Evolutionary conservation across 805 yeast species (phyloP).

Genomic region (Cephaloascus albidus): DNA sequence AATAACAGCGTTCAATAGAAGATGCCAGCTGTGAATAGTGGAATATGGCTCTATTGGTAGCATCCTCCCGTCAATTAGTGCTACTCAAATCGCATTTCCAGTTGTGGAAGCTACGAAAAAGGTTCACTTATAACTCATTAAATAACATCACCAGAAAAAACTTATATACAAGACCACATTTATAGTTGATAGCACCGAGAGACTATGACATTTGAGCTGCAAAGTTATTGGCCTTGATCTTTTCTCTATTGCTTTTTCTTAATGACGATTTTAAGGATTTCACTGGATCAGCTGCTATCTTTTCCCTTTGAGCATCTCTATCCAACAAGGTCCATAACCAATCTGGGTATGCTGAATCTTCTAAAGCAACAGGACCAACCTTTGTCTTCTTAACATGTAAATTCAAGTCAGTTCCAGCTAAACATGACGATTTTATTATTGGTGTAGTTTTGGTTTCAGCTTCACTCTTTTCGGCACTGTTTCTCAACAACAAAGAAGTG

Average conservation of each 20-base stretch:
- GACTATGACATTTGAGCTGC: conserved; percentile 54
- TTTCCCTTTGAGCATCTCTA: conserved; percentile 44
- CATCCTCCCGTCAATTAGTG: no score
- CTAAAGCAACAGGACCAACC: conserved; percentile 81
- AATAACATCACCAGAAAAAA: no score
- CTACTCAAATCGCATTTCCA: no score
- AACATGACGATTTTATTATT: conserved; percentile 36
- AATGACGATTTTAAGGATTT: conserved; percentile 62
- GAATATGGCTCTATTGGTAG: no score
- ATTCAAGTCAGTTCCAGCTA: conserved; percentile 65
- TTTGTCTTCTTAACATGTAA: conserved; percentile 70
- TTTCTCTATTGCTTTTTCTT: conserved; percentile 56
- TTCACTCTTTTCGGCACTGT: not conserved
- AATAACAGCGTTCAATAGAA: no score
- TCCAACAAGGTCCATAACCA: conserved; percentile 92
- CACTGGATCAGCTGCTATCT: conserved; percentile 51
- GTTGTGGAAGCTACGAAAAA: no score
- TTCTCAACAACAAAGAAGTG: not conserved
- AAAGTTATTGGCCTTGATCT: conserved; percentile 75
- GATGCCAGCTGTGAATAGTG: no score
- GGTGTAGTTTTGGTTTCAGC: not conserved
- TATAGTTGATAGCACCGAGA: no score
- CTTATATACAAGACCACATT: no score
- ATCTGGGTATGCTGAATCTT: conserved; percentile 83
- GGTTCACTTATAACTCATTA: no score